Conservation (phyloP, 805 yeast genomes). For the Ogataea allantospora region DNA sequence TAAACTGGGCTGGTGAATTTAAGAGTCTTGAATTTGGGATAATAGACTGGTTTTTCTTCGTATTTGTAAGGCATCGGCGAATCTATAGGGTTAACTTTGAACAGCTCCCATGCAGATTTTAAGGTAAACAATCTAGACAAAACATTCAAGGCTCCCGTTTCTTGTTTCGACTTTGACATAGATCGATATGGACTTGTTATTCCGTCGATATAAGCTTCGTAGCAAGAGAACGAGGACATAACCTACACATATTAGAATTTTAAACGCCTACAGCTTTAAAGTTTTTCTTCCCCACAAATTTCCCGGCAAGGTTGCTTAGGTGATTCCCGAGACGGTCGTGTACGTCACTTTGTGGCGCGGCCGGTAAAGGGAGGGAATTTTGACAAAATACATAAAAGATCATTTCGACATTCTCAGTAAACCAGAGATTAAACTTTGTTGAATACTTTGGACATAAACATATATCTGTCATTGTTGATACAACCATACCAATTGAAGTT, state of each 20-base stretch:
- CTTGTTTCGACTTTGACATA: neutral
- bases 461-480: conserved; percentile 1
- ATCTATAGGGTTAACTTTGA: conserved; percentile 6
- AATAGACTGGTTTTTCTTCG: neutral
- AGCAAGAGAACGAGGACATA: conserved; percentile 10
- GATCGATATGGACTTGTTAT: conserved; percentile 7
- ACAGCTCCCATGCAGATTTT: conserved; percentile 8
- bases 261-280: neutral
- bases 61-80: conserved; percentile 2
- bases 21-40: conserved; percentile 10
- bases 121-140: conserved; percentile 2
- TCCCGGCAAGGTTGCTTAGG: conserved; percentile 6
- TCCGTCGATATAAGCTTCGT: conserved; percentile 3
- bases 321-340: conserved; percentile 10
- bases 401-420: conserved; percentile 6
- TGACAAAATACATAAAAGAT: conserved; percentile 5
- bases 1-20: conserved; percentile 5
- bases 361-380: conserved; percentile 11
- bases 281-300: conserved; percentile 7
- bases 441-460: neutral
- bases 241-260: neutral
- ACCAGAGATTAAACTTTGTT: neutral
- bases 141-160: neutral
- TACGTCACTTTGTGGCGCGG: conserved; percentile 10
- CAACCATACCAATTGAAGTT: neutral